phyloP scores from a whole-genome alignment of 1,284 basidiomycete genomes.

The Fomitopsis palustris region DNA sequence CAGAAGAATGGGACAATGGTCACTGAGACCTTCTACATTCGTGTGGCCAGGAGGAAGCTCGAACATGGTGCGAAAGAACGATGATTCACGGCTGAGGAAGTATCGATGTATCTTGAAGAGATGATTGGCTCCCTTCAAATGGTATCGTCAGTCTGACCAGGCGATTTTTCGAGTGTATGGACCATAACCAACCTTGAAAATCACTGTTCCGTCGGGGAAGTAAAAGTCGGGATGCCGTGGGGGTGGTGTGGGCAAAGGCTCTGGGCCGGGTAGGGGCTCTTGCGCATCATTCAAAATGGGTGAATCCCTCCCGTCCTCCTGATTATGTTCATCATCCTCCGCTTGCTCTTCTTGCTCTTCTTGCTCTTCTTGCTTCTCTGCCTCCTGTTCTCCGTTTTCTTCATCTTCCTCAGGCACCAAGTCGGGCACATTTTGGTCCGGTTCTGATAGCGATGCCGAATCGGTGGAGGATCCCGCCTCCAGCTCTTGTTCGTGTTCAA shows the following conservation, averaged over 20 bases:
- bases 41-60: conserved; percentile 4
- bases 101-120: conserved; percentile 32
- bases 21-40: conserved; percentile 9
- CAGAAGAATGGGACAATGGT: conserved; percentile 11
- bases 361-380: background rate
- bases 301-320: background rate
- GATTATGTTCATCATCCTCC: background rate
- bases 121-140: conserved; percentile 26
- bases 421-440: background rate
- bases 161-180: no score
- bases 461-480: background rate
- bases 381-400: background rate
- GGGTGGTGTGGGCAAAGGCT: background rate
- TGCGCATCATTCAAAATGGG: background rate
- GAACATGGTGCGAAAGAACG: conserved; percentile 14
- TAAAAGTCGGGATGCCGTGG: background rate
- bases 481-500: background rate
- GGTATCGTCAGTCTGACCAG: background rate
- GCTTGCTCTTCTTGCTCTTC: background rate
- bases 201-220: background rate
- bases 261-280: background rate
- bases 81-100: conserved; percentile 18
- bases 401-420: background rate
- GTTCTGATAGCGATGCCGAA: background rate
- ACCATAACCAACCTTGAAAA: background rate